Evolutionary conservation across 192 early-diverging fungal species (phyloP).

Genomic region (Coemansia sp.): DNA sequence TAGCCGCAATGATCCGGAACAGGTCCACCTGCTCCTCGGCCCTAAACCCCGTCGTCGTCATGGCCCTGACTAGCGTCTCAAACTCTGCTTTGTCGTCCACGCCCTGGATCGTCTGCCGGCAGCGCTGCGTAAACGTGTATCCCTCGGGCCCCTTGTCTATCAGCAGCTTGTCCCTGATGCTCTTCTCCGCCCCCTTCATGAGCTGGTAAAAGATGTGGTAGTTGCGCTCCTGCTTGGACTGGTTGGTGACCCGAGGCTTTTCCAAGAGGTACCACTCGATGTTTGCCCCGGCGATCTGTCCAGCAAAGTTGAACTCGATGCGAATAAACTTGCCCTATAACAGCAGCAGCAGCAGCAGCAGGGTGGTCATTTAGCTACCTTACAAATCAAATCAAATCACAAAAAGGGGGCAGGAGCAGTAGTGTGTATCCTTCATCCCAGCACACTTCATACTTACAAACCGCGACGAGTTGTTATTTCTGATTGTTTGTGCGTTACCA

Average conservation of each 20-base stretch:
- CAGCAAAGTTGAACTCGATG: constrained; percentile 88
- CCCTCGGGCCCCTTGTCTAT: constrained; percentile 73
- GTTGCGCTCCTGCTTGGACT: constrained; percentile 88
- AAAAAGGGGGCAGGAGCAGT: too few species aligned
- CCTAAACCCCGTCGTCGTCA: constrained; percentile 80
- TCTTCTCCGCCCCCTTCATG: constrained; percentile 76
- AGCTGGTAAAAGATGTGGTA: constrained; percentile 99
- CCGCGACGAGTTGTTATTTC: constrained; percentile 98
- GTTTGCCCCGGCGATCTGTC: constrained; percentile 91
- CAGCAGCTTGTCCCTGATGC: constrained; percentile 73
- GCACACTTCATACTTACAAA: constrained; percentile 70
- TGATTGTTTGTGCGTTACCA: constrained; percentile 97
- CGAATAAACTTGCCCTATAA: constrained; percentile 96
- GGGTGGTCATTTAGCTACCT: too few species aligned
- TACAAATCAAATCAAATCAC: too few species aligned
- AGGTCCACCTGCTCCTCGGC: constrained; percentile 75
- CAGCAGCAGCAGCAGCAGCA: too few species aligned
- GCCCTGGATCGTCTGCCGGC: constrained; percentile 85
- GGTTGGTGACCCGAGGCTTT: constrained; percentile 94
- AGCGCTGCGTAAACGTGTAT: constrained; percentile 81
- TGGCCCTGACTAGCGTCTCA: constrained; percentile 65
- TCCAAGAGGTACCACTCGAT: constrained; percentile 97
- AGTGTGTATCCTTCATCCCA: too few species aligned
- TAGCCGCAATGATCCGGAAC: constrained; percentile 79
- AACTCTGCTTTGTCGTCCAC: constrained; percentile 90